Conservation (phyloP, 305 asterid genomes). For the Fraxinus albicans region DNA sequence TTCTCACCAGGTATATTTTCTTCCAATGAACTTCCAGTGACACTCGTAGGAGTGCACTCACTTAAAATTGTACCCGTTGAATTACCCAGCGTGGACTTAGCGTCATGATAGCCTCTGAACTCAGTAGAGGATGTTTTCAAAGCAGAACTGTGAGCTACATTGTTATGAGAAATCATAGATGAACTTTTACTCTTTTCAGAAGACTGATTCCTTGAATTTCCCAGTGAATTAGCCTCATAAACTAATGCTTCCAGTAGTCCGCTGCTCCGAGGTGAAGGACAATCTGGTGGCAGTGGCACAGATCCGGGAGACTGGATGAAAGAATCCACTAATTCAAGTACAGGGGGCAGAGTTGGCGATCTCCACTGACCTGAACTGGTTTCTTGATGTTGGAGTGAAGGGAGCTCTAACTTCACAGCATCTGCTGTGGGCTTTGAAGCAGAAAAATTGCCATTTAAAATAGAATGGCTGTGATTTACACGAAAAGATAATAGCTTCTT, state of each 20-base stretch:
- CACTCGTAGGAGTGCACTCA: conserved; percentile 32
- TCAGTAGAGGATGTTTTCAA: conserved; percentile 31
- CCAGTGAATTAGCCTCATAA: conserved; percentile 44
- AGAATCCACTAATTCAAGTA: conserved; percentile 44
- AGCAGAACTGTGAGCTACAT: conserved; percentile 34
- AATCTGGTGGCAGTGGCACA: conserved; percentile 33
- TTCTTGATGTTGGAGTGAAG: conserved; percentile 66
- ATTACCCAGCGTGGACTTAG: conserved; percentile 36
- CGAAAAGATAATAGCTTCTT: conserved; percentile 37
- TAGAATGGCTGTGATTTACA: conserved; percentile 36
- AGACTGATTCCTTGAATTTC: conserved; percentile 38
- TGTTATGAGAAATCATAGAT: conserved; percentile 34
- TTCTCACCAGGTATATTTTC: conserved; percentile 34
- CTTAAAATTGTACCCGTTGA: conserved; percentile 31
- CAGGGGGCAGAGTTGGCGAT: conserved; percentile 23
- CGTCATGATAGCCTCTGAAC: conserved; percentile 36
- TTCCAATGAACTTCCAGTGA: conserved; percentile 32
- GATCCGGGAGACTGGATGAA: conserved; percentile 43
- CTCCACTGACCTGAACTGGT: conserved; percentile 41
- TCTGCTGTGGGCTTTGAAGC: conserved; percentile 51
- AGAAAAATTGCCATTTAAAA: conserved; percentile 46
- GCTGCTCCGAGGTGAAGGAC: conserved; percentile 53
- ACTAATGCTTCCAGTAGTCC: conserved; percentile 57
- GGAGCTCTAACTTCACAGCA: conserved; percentile 74
- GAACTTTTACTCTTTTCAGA: conserved; percentile 33